Conservation (phyloP, 2,329 filamentous ascomycete species). For the Colletotrichum neosansevieriae region DNA sequence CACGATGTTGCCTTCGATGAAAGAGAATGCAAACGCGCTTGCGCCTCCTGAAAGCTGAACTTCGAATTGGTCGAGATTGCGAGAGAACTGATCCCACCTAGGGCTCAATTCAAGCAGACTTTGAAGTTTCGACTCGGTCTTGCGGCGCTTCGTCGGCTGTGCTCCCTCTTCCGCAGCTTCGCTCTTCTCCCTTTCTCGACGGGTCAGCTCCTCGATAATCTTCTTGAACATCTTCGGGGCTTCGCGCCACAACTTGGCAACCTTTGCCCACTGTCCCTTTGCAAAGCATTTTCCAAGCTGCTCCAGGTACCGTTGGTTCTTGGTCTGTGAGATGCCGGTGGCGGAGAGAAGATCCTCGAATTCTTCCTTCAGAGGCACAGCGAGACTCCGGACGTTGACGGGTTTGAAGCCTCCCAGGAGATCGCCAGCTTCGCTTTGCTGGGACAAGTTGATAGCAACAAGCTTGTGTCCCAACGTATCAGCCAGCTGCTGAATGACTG, state of each 20-base stretch:
- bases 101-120: constrained; percentile 68
- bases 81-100: constrained; percentile 85
- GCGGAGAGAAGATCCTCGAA: constrained; percentile 90
- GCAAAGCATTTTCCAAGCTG: constrained; percentile 83
- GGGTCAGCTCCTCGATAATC: constrained; percentile 69
- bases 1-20: constrained; percentile 95
- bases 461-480: constrained; percentile 86
- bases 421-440: constrained; percentile 98
- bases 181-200: constrained; percentile 55
- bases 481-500: constrained; percentile 92
- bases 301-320: constrained; percentile 88
- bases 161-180: constrained; percentile 51
- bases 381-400: constrained; percentile 87
- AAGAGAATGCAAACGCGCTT: constrained; percentile 89
- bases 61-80: constrained; percentile 82
- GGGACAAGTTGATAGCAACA: constrained; percentile 93
- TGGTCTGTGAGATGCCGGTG: constrained; percentile 86
- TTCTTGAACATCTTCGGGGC: constrained; percentile 88
- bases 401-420: constrained; percentile 96
- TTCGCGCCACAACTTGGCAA: constrained; percentile 88
- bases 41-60: constrained; percentile 80
- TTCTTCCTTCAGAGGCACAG: constrained; percentile 91
- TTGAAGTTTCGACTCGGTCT: constrained; percentile 75
- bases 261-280: constrained; percentile 87
- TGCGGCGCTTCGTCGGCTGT: constrained; percentile 77